Percentiles rank a stretch among this genome's conserved stretches.
These are phyloP conservation scores for Artomyces pyxidatus DNA, from an alignment of 768 basidiomycete genomes.

Conservation along the genomic window DNA sequence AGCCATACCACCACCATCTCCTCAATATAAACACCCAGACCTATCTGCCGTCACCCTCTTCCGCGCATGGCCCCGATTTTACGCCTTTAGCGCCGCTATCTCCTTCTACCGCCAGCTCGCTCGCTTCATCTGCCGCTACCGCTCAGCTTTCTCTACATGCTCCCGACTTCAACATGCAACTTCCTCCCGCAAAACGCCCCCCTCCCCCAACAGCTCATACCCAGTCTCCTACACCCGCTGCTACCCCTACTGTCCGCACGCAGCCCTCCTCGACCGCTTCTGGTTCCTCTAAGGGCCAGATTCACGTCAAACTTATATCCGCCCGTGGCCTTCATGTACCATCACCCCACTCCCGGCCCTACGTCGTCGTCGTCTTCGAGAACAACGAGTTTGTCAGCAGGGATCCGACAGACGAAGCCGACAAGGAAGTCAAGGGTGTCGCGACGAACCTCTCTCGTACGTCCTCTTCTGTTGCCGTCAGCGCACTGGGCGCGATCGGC, in stretches of 20 bases:
- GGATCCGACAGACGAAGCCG: constrained; percentile 77
- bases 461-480: constrained; percentile 55
- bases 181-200: constrained; percentile 36
- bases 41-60: constrained; percentile 9
- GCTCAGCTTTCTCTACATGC: constrained; percentile 74
- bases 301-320: constrained; percentile 93
- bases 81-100: constrained; percentile 40
- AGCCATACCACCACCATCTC: constrained; percentile 11
- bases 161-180: constrained; percentile 75
- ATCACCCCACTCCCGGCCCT: constrained; percentile 60
- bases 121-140: constrained; percentile 42
- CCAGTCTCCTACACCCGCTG: not conserved
- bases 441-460: constrained; percentile 51
- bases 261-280: constrained; percentile 23
- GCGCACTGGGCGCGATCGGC: constrained; percentile 57
- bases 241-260: constrained; percentile 27
- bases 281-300: constrained; percentile 55
- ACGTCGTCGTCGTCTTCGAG: constrained; percentile 97
- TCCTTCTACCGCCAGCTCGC: constrained; percentile 33
- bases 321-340: constrained; percentile 77
- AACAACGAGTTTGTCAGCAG: constrained; percentile 96
- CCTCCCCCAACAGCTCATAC: constrained; percentile 7
- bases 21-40: constrained; percentile 6
- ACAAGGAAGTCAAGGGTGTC: constrained; percentile 84
- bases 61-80: constrained; percentile 22